phyloP scores from a whole-genome alignment of 345 rosid species.

The Populus alba region DNA sequence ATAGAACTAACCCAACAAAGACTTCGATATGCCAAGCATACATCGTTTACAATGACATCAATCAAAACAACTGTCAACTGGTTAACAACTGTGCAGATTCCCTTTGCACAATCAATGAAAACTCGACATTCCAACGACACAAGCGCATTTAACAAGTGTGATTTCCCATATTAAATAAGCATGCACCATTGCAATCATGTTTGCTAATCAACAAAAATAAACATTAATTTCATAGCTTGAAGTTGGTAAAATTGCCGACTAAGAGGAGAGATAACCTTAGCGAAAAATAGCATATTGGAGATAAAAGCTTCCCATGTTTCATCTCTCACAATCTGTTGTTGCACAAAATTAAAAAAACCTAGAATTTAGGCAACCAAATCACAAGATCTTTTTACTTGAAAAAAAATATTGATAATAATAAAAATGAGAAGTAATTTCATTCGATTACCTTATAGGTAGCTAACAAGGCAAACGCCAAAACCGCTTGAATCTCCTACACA shows the following conservation, averaged over 20 bases:
- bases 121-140: no score
- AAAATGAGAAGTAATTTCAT: not conserved
- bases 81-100: no score
- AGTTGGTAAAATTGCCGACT: not conserved
- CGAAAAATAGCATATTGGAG: conserved; percentile 60
- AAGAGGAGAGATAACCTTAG: conserved; percentile 44
- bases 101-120: not conserved
- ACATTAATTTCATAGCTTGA: not conserved
- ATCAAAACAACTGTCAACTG: no score
- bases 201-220: not conserved
- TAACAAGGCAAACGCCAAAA: conserved; percentile 54
- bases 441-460: conserved; percentile 53
- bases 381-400: not conserved
- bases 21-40: no score
- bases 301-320: conserved; percentile 82
- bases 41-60: no score
- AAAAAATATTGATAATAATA: not conserved
- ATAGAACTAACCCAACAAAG: no score
- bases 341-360: not conserved
- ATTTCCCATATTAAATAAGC: not conserved
- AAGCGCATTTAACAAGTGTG: no score
- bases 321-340: conserved; percentile 58
- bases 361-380: not conserved
- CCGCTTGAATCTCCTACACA: conserved; percentile 81
- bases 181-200: not conserved